Conservation (phyloP, 1,284 basidiomycete genomes). For the Tremellales sp. region DNA sequence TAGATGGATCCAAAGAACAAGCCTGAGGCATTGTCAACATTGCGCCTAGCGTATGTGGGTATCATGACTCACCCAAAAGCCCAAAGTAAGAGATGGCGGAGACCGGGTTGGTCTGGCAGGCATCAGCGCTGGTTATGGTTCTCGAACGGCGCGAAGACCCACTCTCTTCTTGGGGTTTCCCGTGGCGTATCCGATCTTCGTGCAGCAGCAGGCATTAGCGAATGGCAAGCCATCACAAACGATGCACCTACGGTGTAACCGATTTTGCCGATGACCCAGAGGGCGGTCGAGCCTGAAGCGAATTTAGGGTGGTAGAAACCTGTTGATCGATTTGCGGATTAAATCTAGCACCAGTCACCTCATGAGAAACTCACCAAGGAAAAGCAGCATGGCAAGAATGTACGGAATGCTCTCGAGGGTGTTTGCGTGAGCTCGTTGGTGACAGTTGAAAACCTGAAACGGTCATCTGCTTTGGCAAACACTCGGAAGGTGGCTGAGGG, state of each 20-base stretch:
- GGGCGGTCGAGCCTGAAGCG: constrained; percentile 19
- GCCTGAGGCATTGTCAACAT: constrained; percentile 10
- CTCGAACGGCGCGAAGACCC: too few species aligned
- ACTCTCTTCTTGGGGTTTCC: too few species aligned
- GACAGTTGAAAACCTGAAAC: constrained; percentile 36
- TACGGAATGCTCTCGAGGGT: constrained; percentile 39
- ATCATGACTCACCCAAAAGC: neutral
- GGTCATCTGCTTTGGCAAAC: neutral
- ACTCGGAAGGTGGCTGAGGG: neutral
- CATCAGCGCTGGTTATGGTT: too few species aligned
- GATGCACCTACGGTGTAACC: constrained; percentile 32
- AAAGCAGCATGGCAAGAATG: constrained; percentile 25
- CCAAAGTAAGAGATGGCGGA: neutral
- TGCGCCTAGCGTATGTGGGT: neutral
- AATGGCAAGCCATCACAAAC: neutral
- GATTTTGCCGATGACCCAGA: constrained; percentile 29
- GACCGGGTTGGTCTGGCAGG: neutral
- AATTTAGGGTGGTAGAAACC: constrained; percentile 32
- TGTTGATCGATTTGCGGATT: constrained; percentile 4
- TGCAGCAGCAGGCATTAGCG: neutral
- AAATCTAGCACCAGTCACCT: neutral
- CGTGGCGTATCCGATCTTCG: constrained; percentile 27
- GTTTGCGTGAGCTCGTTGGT: constrained; percentile 41
- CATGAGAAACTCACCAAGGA: constrained; percentile 24
- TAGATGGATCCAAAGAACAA: constrained; percentile 20